Percentiles rank a stretch among this genome's conserved stretches.
Conservation (phyloP, 2,329 filamentous ascomycete genomes). For the Nectriaceae sp. region DNA sequence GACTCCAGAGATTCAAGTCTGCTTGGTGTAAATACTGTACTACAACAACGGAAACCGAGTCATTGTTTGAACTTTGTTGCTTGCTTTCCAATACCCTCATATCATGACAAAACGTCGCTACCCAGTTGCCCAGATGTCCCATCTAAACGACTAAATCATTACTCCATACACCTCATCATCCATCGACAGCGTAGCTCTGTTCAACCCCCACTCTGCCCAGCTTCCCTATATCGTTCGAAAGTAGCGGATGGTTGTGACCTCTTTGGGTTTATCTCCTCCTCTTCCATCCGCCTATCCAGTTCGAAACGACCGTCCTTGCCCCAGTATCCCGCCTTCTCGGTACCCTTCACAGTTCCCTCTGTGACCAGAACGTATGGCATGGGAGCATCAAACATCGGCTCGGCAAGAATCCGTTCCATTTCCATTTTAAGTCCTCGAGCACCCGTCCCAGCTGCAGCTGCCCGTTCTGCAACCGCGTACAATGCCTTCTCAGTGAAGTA, state of each 20-base stretch:
- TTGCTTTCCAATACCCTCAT: slow-evolving; percentile 14
- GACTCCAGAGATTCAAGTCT: slow-evolving; percentile 31
- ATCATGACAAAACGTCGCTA: slow-evolving; percentile 4
- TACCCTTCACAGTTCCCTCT: slow-evolving; percentile 65
- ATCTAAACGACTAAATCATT: slow-evolving; percentile 1
- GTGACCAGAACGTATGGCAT: slow-evolving; percentile 75
- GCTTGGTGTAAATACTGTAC: slow-evolving; percentile 47
- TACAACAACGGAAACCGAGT: slow-evolving; percentile 41
- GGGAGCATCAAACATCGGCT: slow-evolving; percentile 81
- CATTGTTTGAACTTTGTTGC: slow-evolving; percentile 30
- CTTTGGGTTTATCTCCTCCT: slow-evolving; percentile 52
- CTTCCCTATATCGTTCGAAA: slow-evolving; percentile 48
- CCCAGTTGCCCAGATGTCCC: slow-evolving; percentile 12
- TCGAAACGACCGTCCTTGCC: slow-evolving; percentile 71
- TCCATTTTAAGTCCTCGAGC: slow-evolving; percentile 78
- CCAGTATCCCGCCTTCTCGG: slow-evolving; percentile 62
- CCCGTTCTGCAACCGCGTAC: slow-evolving; percentile 74
- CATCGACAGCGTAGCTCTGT: background rate
- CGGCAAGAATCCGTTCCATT: slow-evolving; percentile 75
- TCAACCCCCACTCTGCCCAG: slow-evolving; percentile 50
- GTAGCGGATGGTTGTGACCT: slow-evolving; percentile 21
- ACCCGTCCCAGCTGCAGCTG: slow-evolving; percentile 67
- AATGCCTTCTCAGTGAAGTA: slow-evolving; percentile 82
- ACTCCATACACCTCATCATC: slow-evolving; percentile 11
- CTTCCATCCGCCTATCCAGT: slow-evolving; percentile 66